Percentiles rank a stretch among this genome's conserved stretches.
Conservation (phyloP, 345 rosid species). For the Populus tremula region DNA sequence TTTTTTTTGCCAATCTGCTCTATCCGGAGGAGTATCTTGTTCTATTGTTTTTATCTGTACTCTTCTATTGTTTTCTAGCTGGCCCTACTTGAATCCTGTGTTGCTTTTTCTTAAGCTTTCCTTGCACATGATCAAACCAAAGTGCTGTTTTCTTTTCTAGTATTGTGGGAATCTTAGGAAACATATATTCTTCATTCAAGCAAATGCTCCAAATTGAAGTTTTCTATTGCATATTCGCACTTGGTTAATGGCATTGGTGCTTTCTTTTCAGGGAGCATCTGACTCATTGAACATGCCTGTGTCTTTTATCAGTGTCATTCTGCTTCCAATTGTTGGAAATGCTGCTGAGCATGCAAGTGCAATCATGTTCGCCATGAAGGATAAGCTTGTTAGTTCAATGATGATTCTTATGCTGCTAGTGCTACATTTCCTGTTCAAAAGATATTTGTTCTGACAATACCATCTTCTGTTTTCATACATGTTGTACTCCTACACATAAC, state of each 20-base stretch:
- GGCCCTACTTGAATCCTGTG: too few relatives aligned
- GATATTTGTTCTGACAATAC: background rate
- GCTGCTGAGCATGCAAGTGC: slow-evolving; percentile 94
- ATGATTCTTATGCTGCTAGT: background rate
- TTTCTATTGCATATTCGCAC: background rate
- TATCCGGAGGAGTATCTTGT: too few relatives aligned
- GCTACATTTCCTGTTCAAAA: background rate
- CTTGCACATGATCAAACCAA: too few relatives aligned
- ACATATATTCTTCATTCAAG: too few relatives aligned
- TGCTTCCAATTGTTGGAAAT: slow-evolving; percentile 91
- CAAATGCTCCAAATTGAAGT: too few relatives aligned
- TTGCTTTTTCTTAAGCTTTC: too few relatives aligned
- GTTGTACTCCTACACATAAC: background rate
- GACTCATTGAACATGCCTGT: slow-evolving; percentile 62
- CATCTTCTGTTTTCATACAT: background rate
- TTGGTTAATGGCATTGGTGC: background rate
- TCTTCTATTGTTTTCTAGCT: background rate
- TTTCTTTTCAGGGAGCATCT: slow-evolving; percentile 59
- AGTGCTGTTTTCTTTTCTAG: too few relatives aligned
- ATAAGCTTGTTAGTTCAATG: slow-evolving; percentile 60
- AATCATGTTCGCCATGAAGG: slow-evolving; percentile 86
- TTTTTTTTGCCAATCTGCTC: too few relatives aligned
- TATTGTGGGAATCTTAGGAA: too few relatives aligned
- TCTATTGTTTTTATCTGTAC: too few relatives aligned
- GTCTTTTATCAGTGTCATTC: slow-evolving; percentile 75